phyloP scores from a whole-genome alignment of 2,329 filamentous ascomycete genomes.

The Sclerotinia trifoliorum region DNA sequence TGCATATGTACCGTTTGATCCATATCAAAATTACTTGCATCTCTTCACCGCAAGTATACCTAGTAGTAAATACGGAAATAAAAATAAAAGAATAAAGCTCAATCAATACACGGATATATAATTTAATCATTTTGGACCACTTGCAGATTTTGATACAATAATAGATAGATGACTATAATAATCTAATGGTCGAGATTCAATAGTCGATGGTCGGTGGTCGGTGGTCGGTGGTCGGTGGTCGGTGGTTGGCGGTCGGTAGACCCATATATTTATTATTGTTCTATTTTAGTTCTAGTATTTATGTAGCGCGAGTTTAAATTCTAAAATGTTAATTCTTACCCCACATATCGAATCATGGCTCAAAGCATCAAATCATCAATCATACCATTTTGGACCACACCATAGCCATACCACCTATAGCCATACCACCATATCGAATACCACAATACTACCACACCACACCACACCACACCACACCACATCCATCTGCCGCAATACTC shows the following conservation, averaged over 20 bases:
- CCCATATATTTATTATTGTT: too few species aligned
- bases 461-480: background rate
- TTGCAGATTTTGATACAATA: constrained; percentile 11
- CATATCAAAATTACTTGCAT: constrained; percentile 18
- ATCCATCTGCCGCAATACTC: background rate
- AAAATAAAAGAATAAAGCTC: background rate
- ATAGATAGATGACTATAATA: background rate
- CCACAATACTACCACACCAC: too few species aligned
- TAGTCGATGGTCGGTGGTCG: too few species aligned
- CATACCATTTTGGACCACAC: background rate
- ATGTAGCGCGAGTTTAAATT: too few species aligned
- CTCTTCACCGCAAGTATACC: background rate
- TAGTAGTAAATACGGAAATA: background rate
- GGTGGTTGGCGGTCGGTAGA: too few species aligned
- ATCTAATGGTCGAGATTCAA: too few species aligned
- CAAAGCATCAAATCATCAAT: background rate
- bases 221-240: too few species aligned
- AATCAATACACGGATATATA: background rate
- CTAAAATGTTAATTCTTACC: background rate
- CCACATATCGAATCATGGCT: background rate
- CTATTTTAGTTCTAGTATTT: too few species aligned
- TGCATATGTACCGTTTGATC: constrained; percentile 1
- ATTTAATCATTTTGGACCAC: constrained; percentile 6
- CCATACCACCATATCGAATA: too few species aligned
- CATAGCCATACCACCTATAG: too few species aligned